Evolutionary conservation across 2,329 filamentous ascomycete genomes (phyloP).

Genomic region (Periglandula ipomoeae): DNA sequence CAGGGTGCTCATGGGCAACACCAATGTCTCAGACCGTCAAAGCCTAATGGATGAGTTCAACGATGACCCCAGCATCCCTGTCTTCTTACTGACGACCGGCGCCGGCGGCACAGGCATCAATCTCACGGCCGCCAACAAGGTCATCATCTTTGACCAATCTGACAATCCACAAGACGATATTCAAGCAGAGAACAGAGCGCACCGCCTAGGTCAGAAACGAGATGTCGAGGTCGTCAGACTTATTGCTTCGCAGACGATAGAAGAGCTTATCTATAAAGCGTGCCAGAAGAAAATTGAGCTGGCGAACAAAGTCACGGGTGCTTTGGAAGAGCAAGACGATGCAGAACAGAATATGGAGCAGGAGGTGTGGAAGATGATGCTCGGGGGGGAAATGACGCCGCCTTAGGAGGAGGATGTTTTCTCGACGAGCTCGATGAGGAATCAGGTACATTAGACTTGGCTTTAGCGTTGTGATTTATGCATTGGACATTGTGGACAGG

Average conservation of each 20-base stretch:
- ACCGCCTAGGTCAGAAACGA: constrained; percentile 83
- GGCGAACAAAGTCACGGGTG: constrained; percentile 52
- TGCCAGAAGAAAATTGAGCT: constrained; percentile 90
- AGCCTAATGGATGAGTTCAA: constrained; percentile 83
- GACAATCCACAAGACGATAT: constrained; percentile 98
- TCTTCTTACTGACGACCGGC: constrained; percentile 88
- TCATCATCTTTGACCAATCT: constrained; percentile 93
- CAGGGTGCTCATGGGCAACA: constrained; percentile 79
- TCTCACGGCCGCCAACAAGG: constrained; percentile 89
- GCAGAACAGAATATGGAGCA: constrained; percentile 30
- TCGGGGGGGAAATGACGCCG: constrained; percentile 28
- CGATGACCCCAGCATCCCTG: constrained; percentile 64
- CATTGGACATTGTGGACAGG: no score
- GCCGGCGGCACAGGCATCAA: constrained; percentile 97
- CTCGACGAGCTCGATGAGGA: background rate
- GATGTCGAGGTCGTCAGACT: constrained; percentile 86
- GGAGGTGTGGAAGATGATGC: constrained; percentile 36
- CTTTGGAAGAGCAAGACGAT: constrained; percentile 20
- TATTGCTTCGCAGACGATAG: constrained; percentile 72
- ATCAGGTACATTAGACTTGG: background rate
- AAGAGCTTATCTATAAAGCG: constrained; percentile 85
- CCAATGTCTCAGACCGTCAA: constrained; percentile 74
- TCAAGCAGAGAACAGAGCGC: constrained; percentile 95
- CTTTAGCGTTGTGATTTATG: no score
- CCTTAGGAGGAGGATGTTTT: constrained; percentile 19